Base-by-base conservation (phyloP, 495 filamentous ascomycete genomes). In the Choiromyces venosus region DNA sequence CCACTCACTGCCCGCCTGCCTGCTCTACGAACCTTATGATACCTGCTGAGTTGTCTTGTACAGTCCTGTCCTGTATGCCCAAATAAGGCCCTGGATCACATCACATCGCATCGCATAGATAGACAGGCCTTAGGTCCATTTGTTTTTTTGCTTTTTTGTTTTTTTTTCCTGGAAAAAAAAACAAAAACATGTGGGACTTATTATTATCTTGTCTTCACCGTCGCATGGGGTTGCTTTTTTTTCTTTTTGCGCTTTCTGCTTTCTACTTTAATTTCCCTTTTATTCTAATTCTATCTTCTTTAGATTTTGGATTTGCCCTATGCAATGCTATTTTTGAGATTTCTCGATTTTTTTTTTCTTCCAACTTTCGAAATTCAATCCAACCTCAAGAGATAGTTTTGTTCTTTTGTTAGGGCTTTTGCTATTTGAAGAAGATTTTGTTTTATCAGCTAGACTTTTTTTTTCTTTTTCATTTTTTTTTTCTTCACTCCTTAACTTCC, bases 391-490 rank as follows among this genome's bases (percentile, higher is more conserved):
- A n/a, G 52, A 0, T 16, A 29, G 12, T 33, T 61, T 61, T 33
- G 25, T 18, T 33, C 4, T 33, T 61, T 61, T 33, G 25, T 18
- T 33, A 18, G 25, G 10, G 52, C 25, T 4, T n/a, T n/a, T n/a
- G n/a, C n/a, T 33, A 29, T 12, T 61, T 61, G 1, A 4, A 29
- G 52, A 61, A 6, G 52, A n/a, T n/a, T n/a, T 61, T 61, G 10
- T 61, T 61, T 61, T 61, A 61, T 61, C 25, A 61, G 25, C 25
- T 61, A 61, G 52, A 61, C 52, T 61, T 61, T 61, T 56, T 16
- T 61, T 4, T 14, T 16, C 52, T 61, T 14, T 25, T 29, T 25
- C 33, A 33, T 5, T 16, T 61, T 29, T 4, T 29, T 61, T 16
- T 33, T 10, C 25, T 61, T 61, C 18, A 29, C 25, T 16, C n/a